A percentile compares a stretch with the other conserved stretches of the same genome.
Evolutionary conservation across 1,139 yeast species (phyloP).

Genomic region (Yamadazyma taylorii): DNA sequence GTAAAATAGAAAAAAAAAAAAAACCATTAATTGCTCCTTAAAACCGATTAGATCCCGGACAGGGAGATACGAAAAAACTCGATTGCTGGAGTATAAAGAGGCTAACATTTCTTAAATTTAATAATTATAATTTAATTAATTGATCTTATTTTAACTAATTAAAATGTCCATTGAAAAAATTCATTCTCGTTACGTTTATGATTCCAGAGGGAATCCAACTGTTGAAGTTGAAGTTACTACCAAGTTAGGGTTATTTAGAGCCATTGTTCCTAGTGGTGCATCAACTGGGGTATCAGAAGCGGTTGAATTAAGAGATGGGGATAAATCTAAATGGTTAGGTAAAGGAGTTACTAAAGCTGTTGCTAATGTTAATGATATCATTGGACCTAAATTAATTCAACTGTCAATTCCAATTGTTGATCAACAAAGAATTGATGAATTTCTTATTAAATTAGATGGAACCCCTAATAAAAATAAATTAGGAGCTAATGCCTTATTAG

Average conservation of each 20-base stretch:
- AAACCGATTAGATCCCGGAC: conserved; percentile 1
- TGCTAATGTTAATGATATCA: conserved; percentile 75
- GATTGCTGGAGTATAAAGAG: not conserved
- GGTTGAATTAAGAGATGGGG: conserved; percentile 85
- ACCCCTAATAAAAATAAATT: conserved; percentile 84
- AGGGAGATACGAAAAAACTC: not conserved
- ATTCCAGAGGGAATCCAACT: conserved; percentile 94
- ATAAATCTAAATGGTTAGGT: conserved; percentile 84
- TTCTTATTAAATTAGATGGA: conserved; percentile 73
- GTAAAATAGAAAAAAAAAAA: too few relatives aligned
- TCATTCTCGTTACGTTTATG: conserved; percentile 86
- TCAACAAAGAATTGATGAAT: conserved; percentile 72
- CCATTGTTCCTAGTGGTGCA: conserved; percentile 91
- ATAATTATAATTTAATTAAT: not conserved
- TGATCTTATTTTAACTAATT: not conserved
- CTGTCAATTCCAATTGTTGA: conserved; percentile 67
- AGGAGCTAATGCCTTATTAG: conserved; percentile 89
- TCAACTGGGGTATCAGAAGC: conserved; percentile 91
- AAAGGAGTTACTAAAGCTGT: conserved; percentile 90
- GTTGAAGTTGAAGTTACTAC: conserved; percentile 87
- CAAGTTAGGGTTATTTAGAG: conserved; percentile 76
- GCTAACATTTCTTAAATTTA: not conserved
- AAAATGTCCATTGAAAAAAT: conserved; percentile 47
- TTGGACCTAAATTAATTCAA: conserved; percentile 78
- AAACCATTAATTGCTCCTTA: conserved; percentile 1